These are phyloP conservation scores for Kernera saxatilis DNA, from an alignment of 345 rosid species.

Conservation along the genomic window DNA sequence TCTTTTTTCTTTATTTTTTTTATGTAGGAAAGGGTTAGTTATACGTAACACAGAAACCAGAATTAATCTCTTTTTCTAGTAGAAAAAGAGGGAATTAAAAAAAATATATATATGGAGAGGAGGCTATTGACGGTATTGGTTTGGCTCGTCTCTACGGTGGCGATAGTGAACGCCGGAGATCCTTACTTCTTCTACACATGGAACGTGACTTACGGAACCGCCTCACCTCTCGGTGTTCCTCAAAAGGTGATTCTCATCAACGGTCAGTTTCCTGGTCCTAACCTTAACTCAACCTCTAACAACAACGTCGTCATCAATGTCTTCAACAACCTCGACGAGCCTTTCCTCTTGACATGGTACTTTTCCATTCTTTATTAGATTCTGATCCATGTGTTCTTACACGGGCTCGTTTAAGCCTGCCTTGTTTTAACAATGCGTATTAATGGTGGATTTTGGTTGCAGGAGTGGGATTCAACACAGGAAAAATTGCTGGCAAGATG, in stretches of 20 bases:
- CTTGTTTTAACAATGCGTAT: not conserved
- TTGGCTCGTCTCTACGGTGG: slow-evolving; percentile 26
- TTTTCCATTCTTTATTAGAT: not conserved
- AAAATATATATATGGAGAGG: slow-evolving; percentile 2
- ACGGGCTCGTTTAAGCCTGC: no score
- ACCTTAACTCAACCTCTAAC: slow-evolving; percentile 65
- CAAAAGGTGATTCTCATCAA: slow-evolving; percentile 72
- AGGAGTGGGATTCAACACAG: slow-evolving; percentile 82
- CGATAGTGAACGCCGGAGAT: slow-evolving; percentile 47
- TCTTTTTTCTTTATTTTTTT: not conserved
- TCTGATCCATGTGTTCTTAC: not conserved
- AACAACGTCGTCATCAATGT: slow-evolving; percentile 69
- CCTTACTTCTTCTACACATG: slow-evolving; percentile 58
- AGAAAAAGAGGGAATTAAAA: not conserved
- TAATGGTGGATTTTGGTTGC: not conserved
- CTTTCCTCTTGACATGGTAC: slow-evolving; percentile 35
- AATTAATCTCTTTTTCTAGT: not conserved
- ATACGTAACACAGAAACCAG: slow-evolving; percentile 19
- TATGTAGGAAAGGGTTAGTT: slow-evolving; percentile 27
- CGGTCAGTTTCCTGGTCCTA: slow-evolving; percentile 70
- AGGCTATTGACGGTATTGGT: slow-evolving; percentile 11
- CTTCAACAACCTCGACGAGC: slow-evolving; percentile 72
- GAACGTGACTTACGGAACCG: slow-evolving; percentile 55
- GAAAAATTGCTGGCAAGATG: slow-evolving; percentile 81
- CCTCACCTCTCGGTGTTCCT: slow-evolving; percentile 47